Conservation (phyloP, 106 monocot genomes). For the Allium sativum region DNA sequence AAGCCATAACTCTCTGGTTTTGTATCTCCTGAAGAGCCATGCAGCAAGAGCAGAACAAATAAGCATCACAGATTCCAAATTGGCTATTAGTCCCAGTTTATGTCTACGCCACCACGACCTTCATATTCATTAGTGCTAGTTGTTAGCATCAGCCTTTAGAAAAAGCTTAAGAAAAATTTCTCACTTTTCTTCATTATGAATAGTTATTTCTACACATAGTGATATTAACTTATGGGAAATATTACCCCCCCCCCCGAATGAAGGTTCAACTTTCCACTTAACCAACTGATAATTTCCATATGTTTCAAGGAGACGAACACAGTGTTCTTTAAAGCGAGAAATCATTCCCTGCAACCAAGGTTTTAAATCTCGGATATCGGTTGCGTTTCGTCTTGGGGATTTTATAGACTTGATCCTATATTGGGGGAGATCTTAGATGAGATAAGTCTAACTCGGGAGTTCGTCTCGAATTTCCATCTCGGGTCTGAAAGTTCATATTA, state of each 20-base stretch:
- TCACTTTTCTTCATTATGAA: no score
- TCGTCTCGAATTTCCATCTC: no score
- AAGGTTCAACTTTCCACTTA: slow-evolving; percentile 74
- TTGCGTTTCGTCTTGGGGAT: no score
- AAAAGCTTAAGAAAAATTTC: no score
- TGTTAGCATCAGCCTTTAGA: no score
- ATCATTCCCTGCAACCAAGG: slow-evolving; percentile 97
- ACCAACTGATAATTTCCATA: slow-evolving; percentile 74
- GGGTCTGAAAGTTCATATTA: no score
- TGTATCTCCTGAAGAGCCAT: slow-evolving; percentile 36
- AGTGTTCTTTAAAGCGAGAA: slow-evolving; percentile 65
- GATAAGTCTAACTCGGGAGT: no score
- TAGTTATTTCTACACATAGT: no score
- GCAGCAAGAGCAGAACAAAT: slow-evolving; percentile 25
- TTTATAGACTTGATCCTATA: no score
- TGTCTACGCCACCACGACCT: slow-evolving; percentile 57
- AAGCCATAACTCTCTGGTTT: slow-evolving; percentile 9
- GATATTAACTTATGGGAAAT: no score
- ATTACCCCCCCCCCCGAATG: slow-evolving; percentile 62
- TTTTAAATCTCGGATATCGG: no score
- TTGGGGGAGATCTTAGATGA: no score
- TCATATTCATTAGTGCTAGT: slow-evolving; percentile 1
- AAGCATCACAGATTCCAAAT: slow-evolving; percentile 17
- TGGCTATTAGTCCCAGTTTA: slow-evolving; percentile 19
- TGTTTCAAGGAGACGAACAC: slow-evolving; percentile 70